Base-by-base conservation (phyloP, 163 green algal species). In the Chlamydomonas reinhardtii region DNA sequence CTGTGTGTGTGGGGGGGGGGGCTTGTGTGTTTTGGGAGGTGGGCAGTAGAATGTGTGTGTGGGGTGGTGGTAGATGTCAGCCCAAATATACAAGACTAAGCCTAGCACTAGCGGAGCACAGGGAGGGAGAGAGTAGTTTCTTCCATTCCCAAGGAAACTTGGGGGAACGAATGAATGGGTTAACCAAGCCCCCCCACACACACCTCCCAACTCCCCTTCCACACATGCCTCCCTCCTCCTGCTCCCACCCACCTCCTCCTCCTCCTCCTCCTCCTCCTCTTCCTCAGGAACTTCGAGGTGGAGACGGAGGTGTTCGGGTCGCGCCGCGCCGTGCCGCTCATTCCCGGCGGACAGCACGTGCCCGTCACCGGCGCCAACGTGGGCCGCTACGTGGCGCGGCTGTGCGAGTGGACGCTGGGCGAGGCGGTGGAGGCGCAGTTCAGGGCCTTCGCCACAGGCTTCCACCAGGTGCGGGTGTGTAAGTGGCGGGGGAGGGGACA, bases 301-400 rank as follows among this genome's bases (percentile, higher is more conserved):
- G 84, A 92, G 82, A 95, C 94, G 34, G 93, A 95, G 17, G 90
- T 89, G 35, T 96, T 94, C 52, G 95, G 94, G 2, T 90, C 94
- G 35, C 77, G 91, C n/a, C 64, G 70, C 2, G 93, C 68, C 0
- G 82, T 90, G 24, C 91, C 96, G 61, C 89, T 98, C 48, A 90
- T 93, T 31, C 92, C 94, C 3, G 91, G 90, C 19, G 96, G 96
- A 37, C 84, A 74, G 27, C 17, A 89, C 34, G 90, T 94, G 6
- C 81, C 92, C 29, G 94, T 98, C n/a, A 98, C 96, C 9, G 85
- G 83, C 16, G 84, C 87, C 65, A 95, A 98, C 91, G 76, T 93
- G 64, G 19, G 73, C 5, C 19, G 5, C 15, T 87, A 81, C 56
- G 71, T 87, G 29, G 0, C 22, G 16, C 71, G 59, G 48, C 22